phyloP scores from a whole-genome alignment of 805 yeast species.

The Cyberlindnera maritima region DNA sequence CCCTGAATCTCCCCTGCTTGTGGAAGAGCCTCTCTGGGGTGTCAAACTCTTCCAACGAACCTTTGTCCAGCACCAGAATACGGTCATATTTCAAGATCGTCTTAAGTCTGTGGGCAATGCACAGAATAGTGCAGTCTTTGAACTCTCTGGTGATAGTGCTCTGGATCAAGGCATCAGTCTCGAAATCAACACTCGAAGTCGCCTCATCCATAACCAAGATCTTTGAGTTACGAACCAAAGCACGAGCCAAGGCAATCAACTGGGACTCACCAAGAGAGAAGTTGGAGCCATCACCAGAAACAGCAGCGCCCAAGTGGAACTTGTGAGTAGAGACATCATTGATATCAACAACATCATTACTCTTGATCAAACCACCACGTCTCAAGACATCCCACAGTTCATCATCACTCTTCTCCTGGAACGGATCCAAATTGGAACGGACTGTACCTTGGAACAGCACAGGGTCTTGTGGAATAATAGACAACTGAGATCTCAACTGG shows the following conservation, averaged over 20 bases:
- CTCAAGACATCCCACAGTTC: conserved; percentile 60
- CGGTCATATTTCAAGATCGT: conserved; percentile 70
- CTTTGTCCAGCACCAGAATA: conserved; percentile 57
- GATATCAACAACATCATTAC: conserved; percentile 1
- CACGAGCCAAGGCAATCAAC: conserved; percentile 66
- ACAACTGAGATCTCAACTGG: conserved; percentile 59
- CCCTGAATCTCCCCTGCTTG: conserved; percentile 43
- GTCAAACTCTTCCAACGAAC: conserved; percentile 52
- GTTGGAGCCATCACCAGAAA: conserved; percentile 70
- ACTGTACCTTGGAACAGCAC: conserved; percentile 72
- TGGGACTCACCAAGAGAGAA: conserved; percentile 74
- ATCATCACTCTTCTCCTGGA: conserved; percentile 53
- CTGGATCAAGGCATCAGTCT: conserved; percentile 66
- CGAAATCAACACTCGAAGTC: conserved; percentile 72
- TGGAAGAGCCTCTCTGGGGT: conserved; percentile 47
- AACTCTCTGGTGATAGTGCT: conserved; percentile 57
- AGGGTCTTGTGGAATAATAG: conserved; percentile 84
- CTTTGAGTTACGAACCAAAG: conserved; percentile 59
- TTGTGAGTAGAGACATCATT: conserved; percentile 31
- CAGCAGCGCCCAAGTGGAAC: conserved; percentile 57
- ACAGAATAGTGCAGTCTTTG: conserved; percentile 58
- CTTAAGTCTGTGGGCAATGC: conserved; percentile 83
- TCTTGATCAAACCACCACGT: conserved; percentile 56
- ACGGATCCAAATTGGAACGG: conserved; percentile 72
- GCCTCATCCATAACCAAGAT: conserved; percentile 73